Conservation (phyloP, 2,329 filamentous ascomycete species). For the Xylaria sp. region DNA sequence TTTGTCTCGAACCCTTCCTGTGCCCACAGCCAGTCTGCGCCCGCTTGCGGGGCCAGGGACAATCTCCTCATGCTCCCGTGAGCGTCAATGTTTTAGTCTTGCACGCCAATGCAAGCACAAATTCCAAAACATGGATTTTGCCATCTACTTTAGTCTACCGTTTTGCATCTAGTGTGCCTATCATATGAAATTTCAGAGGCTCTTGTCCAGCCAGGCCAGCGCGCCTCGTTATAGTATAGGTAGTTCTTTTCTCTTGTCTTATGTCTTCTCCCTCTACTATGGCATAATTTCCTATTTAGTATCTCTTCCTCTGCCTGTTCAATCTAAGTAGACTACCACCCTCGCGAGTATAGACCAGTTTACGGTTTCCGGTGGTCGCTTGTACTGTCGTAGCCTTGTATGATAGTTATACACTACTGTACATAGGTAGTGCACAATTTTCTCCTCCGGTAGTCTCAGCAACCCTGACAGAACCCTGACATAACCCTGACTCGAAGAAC, state of each 20-base stretch:
- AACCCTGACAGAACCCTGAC: slow-evolving; percentile 16
- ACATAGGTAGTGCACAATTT: no score
- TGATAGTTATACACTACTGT: neutral
- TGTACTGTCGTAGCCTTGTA: no score
- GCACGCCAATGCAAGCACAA: neutral
- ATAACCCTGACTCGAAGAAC: slow-evolving; percentile 20
- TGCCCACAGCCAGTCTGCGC: neutral
- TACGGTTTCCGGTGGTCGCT: neutral
- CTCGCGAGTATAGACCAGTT: neutral
- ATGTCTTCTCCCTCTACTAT: no score
- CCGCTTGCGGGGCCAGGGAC: neutral
- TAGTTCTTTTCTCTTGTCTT: no score
- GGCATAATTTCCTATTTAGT: no score
- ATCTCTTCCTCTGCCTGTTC: neutral
- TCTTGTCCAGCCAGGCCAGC: no score
- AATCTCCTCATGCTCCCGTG: slow-evolving; percentile 8
- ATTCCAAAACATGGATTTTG: neutral
- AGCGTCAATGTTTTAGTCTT: slow-evolving; percentile 8
- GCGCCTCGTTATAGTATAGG: no score
- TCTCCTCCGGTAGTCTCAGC: neutral
- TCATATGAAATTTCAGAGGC: neutral
- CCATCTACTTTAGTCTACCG: neutral
- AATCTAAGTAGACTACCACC: neutral
- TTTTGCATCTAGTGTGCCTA: neutral
- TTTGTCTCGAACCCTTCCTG: slow-evolving; percentile 2